Base-by-base conservation (phyloP, 1,284 basidiomycete species). In the Xerocomus nothofagi region DNA sequence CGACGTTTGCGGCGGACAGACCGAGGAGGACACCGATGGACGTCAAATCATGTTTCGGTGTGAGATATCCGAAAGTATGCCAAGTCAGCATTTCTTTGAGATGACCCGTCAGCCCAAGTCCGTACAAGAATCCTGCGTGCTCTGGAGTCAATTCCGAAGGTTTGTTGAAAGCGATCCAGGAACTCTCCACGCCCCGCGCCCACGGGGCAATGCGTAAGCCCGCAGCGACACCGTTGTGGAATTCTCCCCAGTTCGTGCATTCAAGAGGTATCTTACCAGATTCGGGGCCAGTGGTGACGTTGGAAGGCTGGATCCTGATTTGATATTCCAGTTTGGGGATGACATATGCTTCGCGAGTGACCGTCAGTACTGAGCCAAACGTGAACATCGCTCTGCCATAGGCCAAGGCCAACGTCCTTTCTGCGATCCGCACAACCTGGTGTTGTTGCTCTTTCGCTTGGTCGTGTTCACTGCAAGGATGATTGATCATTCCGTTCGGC, bases 211-310 rank as follows among this genome's bases (percentile, higher is more conserved):
- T 84, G 5, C 90, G 84, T 49, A 99, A 71, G 2, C 89, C 96
- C 2, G 93, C 89, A 2, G 94, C 91, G 0, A 97, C 95, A 15
- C 97, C 97, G 55, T 97, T 96, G 71, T 99, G 95, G 69, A 99
- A 99, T 53, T 94, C 90, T 15, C 93, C 93, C 97, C 96, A 99
- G 49, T 81, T 83, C 9, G 84, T 70, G 32, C 84, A 85, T 37
- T 96, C 94, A 4, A 67, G 58, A 5, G 79, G 73, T 48, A 90
- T 79, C 65, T 84, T 88, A 33, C 82, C 82, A 23, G 70, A 57
- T 53, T 91, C 88, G 0, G 86, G 81, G 3, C 76, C 66, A 32
- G 90, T 76, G 9, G 77, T 73, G 27, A 84, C 67, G 57, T 87
- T 88, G 55, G 84, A 72, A 24, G 88, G 82, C 49, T 88, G 81